A percentile compares a stretch with the other conserved stretches of the same genome.
Conservation (phyloP, 352 stramenopile genomes). For the Sclerospora graminicola region DNA sequence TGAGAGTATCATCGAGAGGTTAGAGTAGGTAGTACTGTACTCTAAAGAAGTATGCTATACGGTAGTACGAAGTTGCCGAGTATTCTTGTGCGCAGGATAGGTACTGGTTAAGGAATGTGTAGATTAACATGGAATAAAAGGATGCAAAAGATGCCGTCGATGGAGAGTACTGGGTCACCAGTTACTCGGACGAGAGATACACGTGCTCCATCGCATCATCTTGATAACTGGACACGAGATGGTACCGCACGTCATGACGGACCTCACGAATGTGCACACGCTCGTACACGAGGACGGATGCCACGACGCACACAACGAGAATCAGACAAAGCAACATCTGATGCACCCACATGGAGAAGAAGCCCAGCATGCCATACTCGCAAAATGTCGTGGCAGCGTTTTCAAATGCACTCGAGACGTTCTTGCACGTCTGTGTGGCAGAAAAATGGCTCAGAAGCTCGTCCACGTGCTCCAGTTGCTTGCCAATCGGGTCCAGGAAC, state of each 20-base stretch:
- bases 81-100: no score
- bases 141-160: no score
- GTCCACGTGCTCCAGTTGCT: slow-evolving; percentile 30
- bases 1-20: slow-evolving; percentile 47
- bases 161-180: not conserved
- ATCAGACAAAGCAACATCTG: slow-evolving; percentile 73
- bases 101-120: no score
- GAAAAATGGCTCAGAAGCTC: slow-evolving; percentile 24
- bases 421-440: slow-evolving; percentile 36
- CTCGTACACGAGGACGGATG: slow-evolving; percentile 70
- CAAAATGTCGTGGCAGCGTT: slow-evolving; percentile 53
- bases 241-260: slow-evolving; percentile 49
- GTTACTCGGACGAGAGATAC: slow-evolving; percentile 63
- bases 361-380: slow-evolving; percentile 72
- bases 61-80: no score
- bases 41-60: no score
- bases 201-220: slow-evolving; percentile 74
- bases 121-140: no score
- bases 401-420: slow-evolving; percentile 30
- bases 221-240: slow-evolving; percentile 70
- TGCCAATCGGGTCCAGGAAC: slow-evolving; percentile 60
- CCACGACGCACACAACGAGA: slow-evolving; percentile 60
- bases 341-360: slow-evolving; percentile 82
- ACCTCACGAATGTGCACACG: slow-evolving; percentile 57
- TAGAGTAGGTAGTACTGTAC: no score